These are phyloP conservation scores for Trametes meyenii DNA, from an alignment of 768 basidiomycete species.

Conservation along the genomic window DNA sequence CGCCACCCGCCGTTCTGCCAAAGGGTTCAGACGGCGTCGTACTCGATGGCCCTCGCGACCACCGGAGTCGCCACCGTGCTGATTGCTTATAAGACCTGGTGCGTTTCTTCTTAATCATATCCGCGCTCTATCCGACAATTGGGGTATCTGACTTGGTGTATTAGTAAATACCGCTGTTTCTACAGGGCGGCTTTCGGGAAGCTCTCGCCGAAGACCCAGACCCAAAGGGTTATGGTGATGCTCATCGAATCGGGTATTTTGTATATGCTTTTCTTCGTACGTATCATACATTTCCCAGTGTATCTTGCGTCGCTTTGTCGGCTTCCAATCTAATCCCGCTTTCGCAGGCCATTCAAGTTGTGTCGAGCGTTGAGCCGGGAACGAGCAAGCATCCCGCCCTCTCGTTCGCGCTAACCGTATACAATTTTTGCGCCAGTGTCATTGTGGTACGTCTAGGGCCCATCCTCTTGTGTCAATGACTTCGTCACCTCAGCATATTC, in stretches of 20 bases:
- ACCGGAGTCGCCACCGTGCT: constrained; percentile 26
- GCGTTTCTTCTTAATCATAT: background rate
- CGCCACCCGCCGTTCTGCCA: constrained; percentile 26
- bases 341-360: constrained; percentile 1
- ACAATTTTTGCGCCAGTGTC: constrained; percentile 21
- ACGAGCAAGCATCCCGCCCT: constrained; percentile 2
- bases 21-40: constrained; percentile 28
- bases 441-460: constrained; percentile 24
- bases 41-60: constrained; percentile 24
- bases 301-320: background rate
- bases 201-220: constrained; percentile 12
- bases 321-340: background rate
- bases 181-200: constrained; percentile 1
- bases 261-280: constrained; percentile 31
- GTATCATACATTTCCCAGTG: constrained; percentile 3
- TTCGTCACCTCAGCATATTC: background rate
- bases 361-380: constrained; percentile 11
- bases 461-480: background rate
- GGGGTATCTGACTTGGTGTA: too few species aligned
- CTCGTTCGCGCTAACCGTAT: constrained; percentile 24
- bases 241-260: constrained; percentile 30
- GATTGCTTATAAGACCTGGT: constrained; percentile 28
- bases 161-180: constrained; percentile 5
- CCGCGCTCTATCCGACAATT: too few species aligned
- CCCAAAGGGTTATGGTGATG: constrained; percentile 22